Base-by-base conservation (phyloP, 768 basidiomycete species). In the Agrocybe chaxingu region DNA sequence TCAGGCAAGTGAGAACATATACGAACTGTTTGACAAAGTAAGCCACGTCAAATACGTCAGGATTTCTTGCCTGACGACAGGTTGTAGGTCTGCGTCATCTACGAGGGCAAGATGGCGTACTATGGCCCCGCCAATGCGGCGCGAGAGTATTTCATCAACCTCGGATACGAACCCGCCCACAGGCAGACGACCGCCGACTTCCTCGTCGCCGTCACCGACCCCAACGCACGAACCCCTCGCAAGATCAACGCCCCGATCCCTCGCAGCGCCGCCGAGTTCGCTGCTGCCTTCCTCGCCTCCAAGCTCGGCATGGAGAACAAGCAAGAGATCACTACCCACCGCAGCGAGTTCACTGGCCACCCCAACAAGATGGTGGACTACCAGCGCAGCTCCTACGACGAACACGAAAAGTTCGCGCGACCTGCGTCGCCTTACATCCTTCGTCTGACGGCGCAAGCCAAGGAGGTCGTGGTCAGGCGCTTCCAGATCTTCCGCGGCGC, bases 1-100 rank as follows among this genome's bases (percentile, higher is more conserved):
- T 66, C 91, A 93, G 66, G 91, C 88, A 7, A 84, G 85, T 49
- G 88, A 92, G 62, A 73, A 73, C 2, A 62, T 86, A 0, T 85
- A 82, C 51, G 51, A 77, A 16, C 70, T 76, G 38, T 93, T 92
- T 61, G 87, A 91, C 75, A 89, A 91, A 62, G 86, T 92, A 24
- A 3, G 24, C 24, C 3, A 24, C 24, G 0, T 24, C 24, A 2
- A 24, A 24, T 3, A 24, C 24, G 2, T 24, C 24, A 24, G 5
- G 24, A 5, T 24, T 24, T 24, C 24, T 24, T 5, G 24, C 5
- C 24, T 24, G 3, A 24, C 24, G 24, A 5, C 24, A 0, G 24
- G 24, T 24, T 24, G 24, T 1, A 24, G 24, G 24, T 24, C 32
- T 83, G 85, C 62, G 80, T 92, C 33, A 77, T 93, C 59, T 80